A percentile compares a stretch with the other conserved stretches of the same genome.
Evolutionary conservation across 2,329 filamentous ascomycete genomes (phyloP).

Genomic region (Sarocladium kiliense): DNA sequence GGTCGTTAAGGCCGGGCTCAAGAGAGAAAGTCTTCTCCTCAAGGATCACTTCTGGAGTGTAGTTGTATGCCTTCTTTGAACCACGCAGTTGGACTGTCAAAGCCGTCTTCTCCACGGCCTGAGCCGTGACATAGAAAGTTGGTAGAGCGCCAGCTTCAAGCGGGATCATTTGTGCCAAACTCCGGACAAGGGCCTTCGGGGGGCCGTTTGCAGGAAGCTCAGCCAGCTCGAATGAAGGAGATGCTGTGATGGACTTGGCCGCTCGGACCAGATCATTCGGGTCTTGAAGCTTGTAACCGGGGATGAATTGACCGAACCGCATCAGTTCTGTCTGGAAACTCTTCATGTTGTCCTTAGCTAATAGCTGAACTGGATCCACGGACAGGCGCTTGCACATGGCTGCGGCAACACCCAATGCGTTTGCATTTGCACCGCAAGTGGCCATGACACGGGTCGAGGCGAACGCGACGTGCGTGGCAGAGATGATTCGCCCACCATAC

Average conservation of each 20-base stretch:
- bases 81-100: slow-evolving; percentile 18
- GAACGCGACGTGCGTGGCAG: slow-evolving; percentile 19
- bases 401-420: slow-evolving; percentile 17
- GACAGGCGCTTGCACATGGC: slow-evolving; percentile 16
- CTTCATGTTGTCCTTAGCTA: slow-evolving; percentile 19
- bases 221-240: slow-evolving; percentile 14
- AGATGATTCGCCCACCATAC: slow-evolving; percentile 20
- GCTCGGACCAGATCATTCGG: slow-evolving; percentile 14
- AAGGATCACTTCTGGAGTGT: slow-evolving; percentile 18
- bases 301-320: slow-evolving; percentile 19
- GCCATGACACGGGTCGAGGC: slow-evolving; percentile 21
- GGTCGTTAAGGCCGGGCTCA: slow-evolving; percentile 14
- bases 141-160: slow-evolving; percentile 15
- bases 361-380: slow-evolving; percentile 16
- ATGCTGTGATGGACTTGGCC: slow-evolving; percentile 11
- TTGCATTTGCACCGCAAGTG: slow-evolving; percentile 18
- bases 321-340: slow-evolving; percentile 18
- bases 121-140: slow-evolving; percentile 14
- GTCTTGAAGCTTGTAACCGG: slow-evolving; percentile 18
- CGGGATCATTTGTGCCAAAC: slow-evolving; percentile 20
- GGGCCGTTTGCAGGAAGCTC: slow-evolving; percentile 16
- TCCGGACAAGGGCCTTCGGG: slow-evolving; percentile 18
- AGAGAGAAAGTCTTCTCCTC: slow-evolving; percentile 13
- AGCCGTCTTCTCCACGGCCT: slow-evolving; percentile 15
- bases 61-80: slow-evolving; percentile 20